Conservation (phyloP, 2,329 filamentous ascomycete species). For the Lithohypha guttulata region DNA sequence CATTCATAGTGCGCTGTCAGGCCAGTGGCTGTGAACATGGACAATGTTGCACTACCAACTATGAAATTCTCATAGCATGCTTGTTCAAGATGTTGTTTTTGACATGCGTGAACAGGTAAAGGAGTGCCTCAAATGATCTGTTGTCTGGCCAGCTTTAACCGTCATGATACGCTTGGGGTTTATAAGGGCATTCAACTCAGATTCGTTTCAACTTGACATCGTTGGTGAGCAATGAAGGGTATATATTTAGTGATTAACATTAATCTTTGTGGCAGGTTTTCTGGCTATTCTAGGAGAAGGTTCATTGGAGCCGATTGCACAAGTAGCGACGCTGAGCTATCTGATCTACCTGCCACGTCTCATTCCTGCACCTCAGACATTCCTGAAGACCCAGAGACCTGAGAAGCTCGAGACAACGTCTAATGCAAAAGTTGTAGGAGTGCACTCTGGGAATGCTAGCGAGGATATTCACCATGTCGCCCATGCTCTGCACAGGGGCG, state of each 20-base stretch:
- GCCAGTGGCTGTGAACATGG: slow-evolving; percentile 7
- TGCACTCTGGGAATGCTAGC: slow-evolving; percentile 38
- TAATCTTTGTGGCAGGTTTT: slow-evolving; percentile 27
- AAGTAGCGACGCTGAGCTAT: slow-evolving; percentile 39
- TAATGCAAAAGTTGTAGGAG: slow-evolving; percentile 33
- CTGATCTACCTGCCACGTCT: slow-evolving; percentile 41
- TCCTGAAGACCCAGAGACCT: slow-evolving; percentile 37
- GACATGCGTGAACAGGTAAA: background rate
- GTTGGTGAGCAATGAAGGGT: slow-evolving; percentile 29
- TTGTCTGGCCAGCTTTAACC: background rate
- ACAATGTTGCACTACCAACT: no score
- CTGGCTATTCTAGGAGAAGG: slow-evolving; percentile 44
- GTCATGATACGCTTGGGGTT: slow-evolving; percentile 14
- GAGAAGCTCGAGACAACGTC: slow-evolving; percentile 30
- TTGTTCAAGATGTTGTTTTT: background rate
- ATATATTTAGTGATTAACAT: background rate
- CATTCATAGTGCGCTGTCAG: slow-evolving; percentile 2
- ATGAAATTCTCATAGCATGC: no score
- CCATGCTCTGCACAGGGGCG: slow-evolving; percentile 28
- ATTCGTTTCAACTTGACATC: slow-evolving; percentile 42
- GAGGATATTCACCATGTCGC: slow-evolving; percentile 40
- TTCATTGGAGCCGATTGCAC: slow-evolving; percentile 39
- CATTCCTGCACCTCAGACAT: slow-evolving; percentile 40
- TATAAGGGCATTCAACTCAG: slow-evolving; percentile 14
- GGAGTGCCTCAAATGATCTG: background rate